Evolutionary conservation across 208 protist genomes (phyloP).

Genomic region (Acanthamoeba healyi): DNA sequence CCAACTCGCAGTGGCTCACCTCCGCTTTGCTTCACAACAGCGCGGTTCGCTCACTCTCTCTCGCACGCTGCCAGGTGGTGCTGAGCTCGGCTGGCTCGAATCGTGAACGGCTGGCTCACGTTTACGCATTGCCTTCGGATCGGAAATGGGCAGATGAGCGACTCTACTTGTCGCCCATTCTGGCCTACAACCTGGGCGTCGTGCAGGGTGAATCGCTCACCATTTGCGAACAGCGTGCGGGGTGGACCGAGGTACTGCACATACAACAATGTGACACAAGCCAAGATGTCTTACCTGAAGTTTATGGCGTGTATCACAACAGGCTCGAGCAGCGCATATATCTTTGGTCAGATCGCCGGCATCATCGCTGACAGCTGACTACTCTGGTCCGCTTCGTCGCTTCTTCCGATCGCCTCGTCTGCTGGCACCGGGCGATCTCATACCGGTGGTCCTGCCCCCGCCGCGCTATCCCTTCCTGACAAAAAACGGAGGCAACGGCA

Average conservation of each 20-base stretch:
- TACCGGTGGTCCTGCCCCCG: conserved; percentile 59
- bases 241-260: background rate
- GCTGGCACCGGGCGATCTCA: conserved; percentile 46
- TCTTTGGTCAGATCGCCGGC: background rate
- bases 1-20: too few relatives aligned
- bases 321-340: conserved; percentile 46
- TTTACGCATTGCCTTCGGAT: conserved; percentile 1
- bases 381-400: conserved; percentile 22
- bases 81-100: background rate
- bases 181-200: conserved; percentile 67
- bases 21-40: too few relatives aligned
- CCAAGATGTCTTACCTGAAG: too few relatives aligned
- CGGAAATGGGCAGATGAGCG: background rate
- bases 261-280: background rate
- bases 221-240: background rate
- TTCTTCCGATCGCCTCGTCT: conserved; percentile 39
- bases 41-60: background rate
- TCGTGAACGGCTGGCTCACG: background rate
- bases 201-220: background rate
- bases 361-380: background rate
- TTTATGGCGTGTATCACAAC: too few relatives aligned
- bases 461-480: conserved; percentile 15
- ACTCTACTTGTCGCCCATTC: conserved; percentile 54
- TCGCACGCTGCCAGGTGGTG: background rate
- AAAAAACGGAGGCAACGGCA: background rate